Evolutionary conservation across 2,329 filamentous ascomycete species (phyloP).

Genomic region (Penicillium sp.): DNA sequence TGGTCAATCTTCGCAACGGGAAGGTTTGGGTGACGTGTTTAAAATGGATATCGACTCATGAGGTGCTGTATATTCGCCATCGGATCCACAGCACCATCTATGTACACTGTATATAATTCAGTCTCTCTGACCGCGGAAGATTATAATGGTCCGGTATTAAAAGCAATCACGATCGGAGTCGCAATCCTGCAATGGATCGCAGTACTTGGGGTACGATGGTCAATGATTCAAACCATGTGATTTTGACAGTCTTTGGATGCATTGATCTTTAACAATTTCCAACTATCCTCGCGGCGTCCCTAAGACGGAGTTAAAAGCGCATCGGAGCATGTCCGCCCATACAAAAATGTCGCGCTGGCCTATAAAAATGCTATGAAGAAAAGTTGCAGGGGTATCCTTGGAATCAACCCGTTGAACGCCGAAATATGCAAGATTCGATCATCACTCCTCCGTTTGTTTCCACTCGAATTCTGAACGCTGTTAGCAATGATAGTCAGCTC

Average conservation of each 20-base stretch:
- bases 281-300: no score
- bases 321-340: background rate
- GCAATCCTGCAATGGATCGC: background rate
- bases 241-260: background rate
- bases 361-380: background rate
- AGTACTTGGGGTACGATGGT: background rate
- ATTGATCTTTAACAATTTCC: background rate
- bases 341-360: background rate
- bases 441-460: conserved; percentile 45
- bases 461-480: conserved; percentile 51
- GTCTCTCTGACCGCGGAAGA: background rate
- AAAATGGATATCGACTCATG: background rate
- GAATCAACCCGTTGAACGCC: conserved; percentile 10
- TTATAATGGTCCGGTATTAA: background rate
- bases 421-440: conserved; percentile 9
- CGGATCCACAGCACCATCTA: background rate
- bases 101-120: background rate
- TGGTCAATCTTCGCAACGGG: background rate
- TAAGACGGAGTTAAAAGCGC: background rate
- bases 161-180: background rate
- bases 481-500: conserved; percentile 14
- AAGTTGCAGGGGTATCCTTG: conserved; percentile 9
- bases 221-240: background rate
- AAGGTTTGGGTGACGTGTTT: background rate
- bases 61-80: background rate